Evolutionary conservation across 2,329 filamentous ascomycete species (phyloP).

Genomic region (Cladophialophora bantiana): DNA sequence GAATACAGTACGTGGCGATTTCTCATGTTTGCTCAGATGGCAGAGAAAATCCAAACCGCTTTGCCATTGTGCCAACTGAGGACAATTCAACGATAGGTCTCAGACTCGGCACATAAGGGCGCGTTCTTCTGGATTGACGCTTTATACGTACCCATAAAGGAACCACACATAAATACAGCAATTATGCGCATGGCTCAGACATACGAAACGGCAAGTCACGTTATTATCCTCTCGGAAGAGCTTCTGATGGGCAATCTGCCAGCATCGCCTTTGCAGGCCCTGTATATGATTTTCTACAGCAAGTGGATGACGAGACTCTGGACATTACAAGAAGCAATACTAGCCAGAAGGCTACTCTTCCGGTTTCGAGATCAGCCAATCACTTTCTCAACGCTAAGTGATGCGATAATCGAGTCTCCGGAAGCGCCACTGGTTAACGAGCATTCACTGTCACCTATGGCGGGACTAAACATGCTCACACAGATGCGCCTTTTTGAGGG

Average conservation of each 20-base stretch:
- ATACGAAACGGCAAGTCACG: background rate
- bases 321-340: background rate
- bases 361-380: background rate
- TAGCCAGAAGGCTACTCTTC: background rate
- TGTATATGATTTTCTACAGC: background rate
- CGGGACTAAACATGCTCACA: background rate
- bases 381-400: background rate
- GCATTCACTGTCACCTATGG: background rate
- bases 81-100: conserved; percentile 30
- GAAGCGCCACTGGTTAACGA: background rate
- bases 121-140: background rate
- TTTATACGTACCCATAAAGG: background rate
- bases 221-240: background rate
- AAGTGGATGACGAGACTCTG: background rate
- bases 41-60: background rate
- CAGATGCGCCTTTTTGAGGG: background rate
- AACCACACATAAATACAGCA: background rate
- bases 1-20: background rate
- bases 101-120: background rate
- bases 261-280: background rate
- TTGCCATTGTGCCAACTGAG: background rate
- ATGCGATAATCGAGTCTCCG: background rate
- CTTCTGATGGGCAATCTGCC: background rate
- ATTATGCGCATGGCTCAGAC: background rate
- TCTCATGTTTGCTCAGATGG: background rate